These are phyloP conservation scores for Fusarium sp. DNA, from an alignment of 2,329 filamentous ascomycete species.

Conservation along the genomic window DNA sequence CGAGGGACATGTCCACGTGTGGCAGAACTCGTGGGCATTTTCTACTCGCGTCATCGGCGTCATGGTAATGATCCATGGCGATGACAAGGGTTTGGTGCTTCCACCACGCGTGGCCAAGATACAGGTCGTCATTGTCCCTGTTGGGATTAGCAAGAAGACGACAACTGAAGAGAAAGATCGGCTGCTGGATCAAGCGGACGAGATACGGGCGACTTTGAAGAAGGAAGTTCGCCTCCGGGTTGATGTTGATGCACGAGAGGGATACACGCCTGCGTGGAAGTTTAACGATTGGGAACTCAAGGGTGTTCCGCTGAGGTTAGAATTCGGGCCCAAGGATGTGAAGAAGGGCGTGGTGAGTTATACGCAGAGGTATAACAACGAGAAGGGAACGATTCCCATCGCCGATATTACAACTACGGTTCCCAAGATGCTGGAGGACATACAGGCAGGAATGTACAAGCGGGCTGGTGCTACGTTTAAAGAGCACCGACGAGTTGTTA, in stretches of 20 bases:
- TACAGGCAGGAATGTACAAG: conserved; percentile 84
- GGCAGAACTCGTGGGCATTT: conserved; percentile 99
- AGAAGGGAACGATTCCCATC: conserved; percentile 85
- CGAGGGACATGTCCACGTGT: conserved; percentile 87
- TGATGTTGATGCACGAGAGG: conserved; percentile 86
- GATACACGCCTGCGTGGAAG: conserved; percentile 95
- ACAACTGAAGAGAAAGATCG: conserved; percentile 83
- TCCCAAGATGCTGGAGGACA: conserved; percentile 87
- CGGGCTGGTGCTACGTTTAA: conserved; percentile 83
- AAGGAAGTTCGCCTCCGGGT: conserved; percentile 77
- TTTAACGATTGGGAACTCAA: conserved; percentile 99
- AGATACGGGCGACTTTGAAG: conserved; percentile 76
- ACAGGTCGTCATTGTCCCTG: conserved; percentile 89
- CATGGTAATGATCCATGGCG: conserved; percentile 98
- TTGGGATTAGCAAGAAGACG: conserved; percentile 91
- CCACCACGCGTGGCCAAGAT: conserved; percentile 90
- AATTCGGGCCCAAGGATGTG: conserved; percentile 95
- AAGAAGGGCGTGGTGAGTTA: conserved; percentile 86
- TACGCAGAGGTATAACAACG: conserved; percentile 86
- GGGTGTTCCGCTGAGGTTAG: conserved; percentile 91
- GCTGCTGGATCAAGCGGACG: conserved; percentile 72
- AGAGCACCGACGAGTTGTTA: conserved; percentile 78
- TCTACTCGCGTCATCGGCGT: conserved; percentile 97
- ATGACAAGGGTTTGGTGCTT: conserved; percentile 94
- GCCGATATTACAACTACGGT: conserved; percentile 78